Base-by-base conservation (phyloP, 2,329 filamentous ascomycete genomes). In the Claviceps sp. region DNA sequence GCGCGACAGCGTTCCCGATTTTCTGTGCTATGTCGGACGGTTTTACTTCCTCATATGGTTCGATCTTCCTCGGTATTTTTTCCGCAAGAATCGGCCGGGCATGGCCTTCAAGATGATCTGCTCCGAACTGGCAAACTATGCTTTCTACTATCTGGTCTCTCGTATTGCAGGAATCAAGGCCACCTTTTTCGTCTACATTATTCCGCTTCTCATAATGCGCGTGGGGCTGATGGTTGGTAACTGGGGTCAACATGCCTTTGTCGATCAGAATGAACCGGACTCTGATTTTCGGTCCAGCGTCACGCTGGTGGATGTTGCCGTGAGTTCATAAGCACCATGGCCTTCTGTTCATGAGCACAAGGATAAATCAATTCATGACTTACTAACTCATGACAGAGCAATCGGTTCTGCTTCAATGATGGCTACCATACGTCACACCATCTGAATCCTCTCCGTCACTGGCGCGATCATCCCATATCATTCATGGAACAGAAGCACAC, bases 391-490 rank as follows among this genome's bases (percentile, higher is more conserved):
- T 14, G 22, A 11, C 59, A 88, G 85, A 86, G 82, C 67, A 90
- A 90, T 65, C 83, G 86, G 38, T 84, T 84, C 66, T 90, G 84
- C 69, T 89, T 84, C 75, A 89, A 90, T 59, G 86, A 89, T 60
- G 86, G 86, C 57, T 89, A 88, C 65, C 85, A 89, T 67, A 89
- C 85, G 6, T 87, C 84, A 18, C 86, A 89, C 62, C 86, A 89
- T 60, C 77, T 89, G 50, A 88, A 89, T 67, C 86, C 85, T 0
- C 75, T 79, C 30, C 79, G 86, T 1, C 87, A 90, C 69, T 91
- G 86, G 86, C 81, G 86, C 53, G 84, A 90, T 20, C 86, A 90
- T 59, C 86, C 86, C 0, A 72, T 81, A 13, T 78, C 85, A 6
- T 88, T 91, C 66, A 70, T 90, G 2, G 75, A 81, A 58, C 77